Conservation (phyloP, 257 asterid species). For the Cynanchum wilfordii region DNA sequence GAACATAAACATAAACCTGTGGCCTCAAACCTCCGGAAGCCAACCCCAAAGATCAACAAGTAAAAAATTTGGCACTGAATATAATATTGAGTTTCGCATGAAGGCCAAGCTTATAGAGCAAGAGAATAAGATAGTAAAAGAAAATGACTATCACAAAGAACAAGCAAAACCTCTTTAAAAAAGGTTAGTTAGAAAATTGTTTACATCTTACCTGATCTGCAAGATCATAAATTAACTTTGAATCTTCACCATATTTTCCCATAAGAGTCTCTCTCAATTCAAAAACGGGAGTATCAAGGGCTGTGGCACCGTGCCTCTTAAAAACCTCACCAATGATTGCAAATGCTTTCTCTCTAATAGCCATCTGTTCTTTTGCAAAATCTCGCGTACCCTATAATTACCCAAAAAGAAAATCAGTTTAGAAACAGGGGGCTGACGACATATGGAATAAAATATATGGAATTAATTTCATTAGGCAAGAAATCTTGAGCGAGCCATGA, state of each 20-base stretch:
- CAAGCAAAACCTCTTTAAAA: neutral
- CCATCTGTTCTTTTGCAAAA: slow-evolving; percentile 90
- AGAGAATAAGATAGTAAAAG: neutral
- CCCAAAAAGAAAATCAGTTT: neutral
- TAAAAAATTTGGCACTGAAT: neutral
- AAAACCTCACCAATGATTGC: slow-evolving; percentile 64
- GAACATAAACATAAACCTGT: neutral
- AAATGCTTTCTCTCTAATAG: slow-evolving; percentile 75
- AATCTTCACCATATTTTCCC: slow-evolving; percentile 99
- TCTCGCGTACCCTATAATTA: slow-evolving; percentile 82
- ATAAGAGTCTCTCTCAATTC: slow-evolving; percentile 92
- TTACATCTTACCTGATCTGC: slow-evolving; percentile 77
- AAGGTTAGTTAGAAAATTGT: neutral
- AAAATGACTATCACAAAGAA: neutral
- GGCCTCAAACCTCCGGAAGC: neutral
- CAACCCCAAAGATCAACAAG: slow-evolving; percentile 6
- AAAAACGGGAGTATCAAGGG: slow-evolving; percentile 89
- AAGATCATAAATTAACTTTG: slow-evolving; percentile 89
- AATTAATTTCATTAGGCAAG: neutral
- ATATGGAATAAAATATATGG: neutral
- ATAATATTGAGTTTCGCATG: neutral
- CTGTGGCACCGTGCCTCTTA: slow-evolving; percentile 86
- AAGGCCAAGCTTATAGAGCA: neutral
- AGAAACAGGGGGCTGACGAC: neutral
- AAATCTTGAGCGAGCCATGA: neutral